Base-by-base conservation (phyloP, 139 green algal species). In the Chlorella sp. region DNA sequence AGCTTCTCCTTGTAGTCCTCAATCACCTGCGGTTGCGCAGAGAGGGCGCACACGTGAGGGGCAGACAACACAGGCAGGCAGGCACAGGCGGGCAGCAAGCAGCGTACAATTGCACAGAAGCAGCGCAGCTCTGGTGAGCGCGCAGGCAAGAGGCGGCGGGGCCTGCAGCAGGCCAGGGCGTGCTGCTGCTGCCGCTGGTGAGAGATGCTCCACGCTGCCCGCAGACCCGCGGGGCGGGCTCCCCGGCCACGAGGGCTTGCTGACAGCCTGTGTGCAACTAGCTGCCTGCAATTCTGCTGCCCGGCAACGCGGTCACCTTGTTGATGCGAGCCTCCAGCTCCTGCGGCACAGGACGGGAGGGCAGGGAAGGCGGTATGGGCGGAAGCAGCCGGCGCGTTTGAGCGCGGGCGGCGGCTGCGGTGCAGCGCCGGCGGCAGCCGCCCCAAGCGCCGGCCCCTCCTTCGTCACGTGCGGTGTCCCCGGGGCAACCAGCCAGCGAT, bases 1-100 rank as follows among this genome's bases (percentile, higher is more conserved):
- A 98, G 90, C 90, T 94, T 95, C 69, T 93, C 85, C 70, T 88
- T 93, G 90, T 97, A 98, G 51, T 94, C 92, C n/a, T 86, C 73
- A 28, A 98, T 88, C 22, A 96, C 92, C 75, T 92, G 86, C 0
- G n/a, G n/a, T n/a, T n/a, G n/a, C n/a, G 83, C 72, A 1, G 30
- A 16, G 56, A 16, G 56, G 56, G 9, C 26, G 30, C 8, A 24
- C 7, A 65, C 30, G 7, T 65, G 56, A 24, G 56, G 9, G 9
- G 22, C 56, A 65, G 56, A n/a, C 56, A 9, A 16, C 56, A 65
- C 56, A 26, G 56, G 26, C 13, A 65, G 30, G 22, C 26, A 20
- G 3, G 3, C 22, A 20, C 56, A 65, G 7, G 7, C 22, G 56
- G 56, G 56, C 56, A 20, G 56, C 56, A 65, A 20, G 56, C 56